A percentile compares a stretch with the other conserved stretches of the same genome.
Evolutionary conservation across 495 filamentous ascomycete species (phyloP).

Genomic region (Daldinia loculata): DNA sequence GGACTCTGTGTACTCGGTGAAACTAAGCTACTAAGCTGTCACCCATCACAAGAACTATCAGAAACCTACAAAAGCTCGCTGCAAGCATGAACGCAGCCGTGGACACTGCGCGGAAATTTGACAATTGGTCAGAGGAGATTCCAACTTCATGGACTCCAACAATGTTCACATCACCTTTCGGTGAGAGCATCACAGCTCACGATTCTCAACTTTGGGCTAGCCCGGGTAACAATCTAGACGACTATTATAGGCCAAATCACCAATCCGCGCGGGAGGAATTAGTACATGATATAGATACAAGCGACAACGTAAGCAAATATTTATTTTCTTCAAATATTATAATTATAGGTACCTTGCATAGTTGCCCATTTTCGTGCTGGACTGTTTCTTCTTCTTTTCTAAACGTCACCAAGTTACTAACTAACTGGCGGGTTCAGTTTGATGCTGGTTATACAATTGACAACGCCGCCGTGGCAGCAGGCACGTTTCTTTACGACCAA

Average conservation of each 20-base stretch:
- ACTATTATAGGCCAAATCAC: conserved; percentile 7
- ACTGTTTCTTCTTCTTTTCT: too few relatives aligned
- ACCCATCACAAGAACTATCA: not conserved
- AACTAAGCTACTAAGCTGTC: not conserved
- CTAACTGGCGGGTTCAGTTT: conserved; percentile 8
- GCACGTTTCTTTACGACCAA: conserved; percentile 1
- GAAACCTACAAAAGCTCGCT: not conserved
- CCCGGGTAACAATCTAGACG: conserved; percentile 10
- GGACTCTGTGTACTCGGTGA: not conserved
- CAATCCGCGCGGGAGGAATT: conserved; percentile 6
- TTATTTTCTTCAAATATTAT: not conserved
- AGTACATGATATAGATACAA: conserved; percentile 2
- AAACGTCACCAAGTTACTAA: not conserved
- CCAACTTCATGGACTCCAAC: conserved; percentile 11
- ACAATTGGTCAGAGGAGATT: conserved; percentile 23
- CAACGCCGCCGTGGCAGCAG: not conserved
- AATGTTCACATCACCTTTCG: conserved; percentile 30
- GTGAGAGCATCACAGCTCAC: conserved; percentile 9
- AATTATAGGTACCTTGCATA: too few relatives aligned
- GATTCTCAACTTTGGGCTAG: conserved; percentile 25
- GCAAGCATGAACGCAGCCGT: conserved; percentile 22
- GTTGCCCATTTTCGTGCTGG: too few relatives aligned
- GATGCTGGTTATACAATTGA: conserved; percentile 13
- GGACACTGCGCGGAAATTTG: conserved; percentile 5
- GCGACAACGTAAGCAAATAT: conserved; percentile 14